Conservation (phyloP, 1,139 yeast genomes). For the Geotrichum cucujoidarum region DNA sequence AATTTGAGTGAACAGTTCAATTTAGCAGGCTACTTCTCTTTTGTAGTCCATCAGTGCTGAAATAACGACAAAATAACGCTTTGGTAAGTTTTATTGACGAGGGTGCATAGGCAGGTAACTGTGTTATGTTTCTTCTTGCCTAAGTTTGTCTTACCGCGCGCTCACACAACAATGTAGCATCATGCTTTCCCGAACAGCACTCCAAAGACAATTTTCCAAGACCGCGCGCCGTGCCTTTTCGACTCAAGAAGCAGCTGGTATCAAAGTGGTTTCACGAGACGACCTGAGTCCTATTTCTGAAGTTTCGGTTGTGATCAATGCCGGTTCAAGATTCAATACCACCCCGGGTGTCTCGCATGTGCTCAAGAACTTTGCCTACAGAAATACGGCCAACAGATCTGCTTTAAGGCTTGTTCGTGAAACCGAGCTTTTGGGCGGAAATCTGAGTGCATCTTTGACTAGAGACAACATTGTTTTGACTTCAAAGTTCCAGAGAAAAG, state of each 20-base stretch:
- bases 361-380: conserved; percentile 74
- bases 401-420: conserved; percentile 93
- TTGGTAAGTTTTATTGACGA: no score
- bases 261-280: conserved; percentile 45
- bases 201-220: conserved; percentile 8
- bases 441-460: conserved; percentile 60
- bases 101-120: no score
- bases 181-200: conserved; percentile 18
- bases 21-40: no score
- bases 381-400: conserved; percentile 76
- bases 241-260: conserved; percentile 34
- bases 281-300: conserved; percentile 55
- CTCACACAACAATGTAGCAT: no score
- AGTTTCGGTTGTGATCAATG: conserved; percentile 74
- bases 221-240: conserved; percentile 29
- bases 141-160: no score
- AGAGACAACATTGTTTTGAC: conserved; percentile 79
- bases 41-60: no score
- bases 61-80: no score
- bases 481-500: conserved; percentile 78
- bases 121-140: no score
- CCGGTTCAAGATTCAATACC: conserved; percentile 72
- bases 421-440: conserved; percentile 88
- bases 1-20: no score
- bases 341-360: conserved; percentile 84